A percentile compares a stretch with the other conserved stretches of the same genome.
These are phyloP conservation scores for Hypoxylon crocopeplum DNA, from an alignment of 495 filamentous ascomycete species.

Conservation along the genomic window DNA sequence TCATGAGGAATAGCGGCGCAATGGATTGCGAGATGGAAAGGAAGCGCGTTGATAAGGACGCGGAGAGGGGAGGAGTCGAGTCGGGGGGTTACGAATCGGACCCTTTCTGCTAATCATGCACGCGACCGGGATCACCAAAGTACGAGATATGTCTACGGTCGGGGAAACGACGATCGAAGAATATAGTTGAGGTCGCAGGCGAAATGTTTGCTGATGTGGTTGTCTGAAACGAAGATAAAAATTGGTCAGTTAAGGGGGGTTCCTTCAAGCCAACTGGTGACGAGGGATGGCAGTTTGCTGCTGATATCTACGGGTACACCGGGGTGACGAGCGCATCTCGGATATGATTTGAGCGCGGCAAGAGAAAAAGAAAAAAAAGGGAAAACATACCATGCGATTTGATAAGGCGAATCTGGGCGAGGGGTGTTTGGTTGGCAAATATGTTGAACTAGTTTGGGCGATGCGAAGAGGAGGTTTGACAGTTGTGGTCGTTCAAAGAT, in stretches of 20 bases:
- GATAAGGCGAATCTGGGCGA: constrained; percentile 8
- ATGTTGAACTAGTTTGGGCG: constrained; percentile 3
- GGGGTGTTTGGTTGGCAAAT: constrained; percentile 31
- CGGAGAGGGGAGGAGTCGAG: constrained; percentile 33
- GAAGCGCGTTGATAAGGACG: constrained; percentile 50
- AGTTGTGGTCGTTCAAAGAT: constrained; percentile 24
- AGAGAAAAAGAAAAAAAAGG: constrained; percentile 10
- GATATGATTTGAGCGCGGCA: constrained; percentile 26
- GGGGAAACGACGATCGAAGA: constrained; percentile 11
- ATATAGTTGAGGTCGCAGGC: constrained; percentile 1
- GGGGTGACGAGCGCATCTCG: constrained; percentile 12
- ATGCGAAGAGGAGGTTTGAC: constrained; percentile 7
- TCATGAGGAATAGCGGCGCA: constrained; percentile 67
- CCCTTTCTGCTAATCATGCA: constrained; percentile 31
- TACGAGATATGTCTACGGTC: constrained; percentile 9
- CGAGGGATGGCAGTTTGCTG: constrained; percentile 19
- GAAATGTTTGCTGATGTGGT: constrained; percentile 21
- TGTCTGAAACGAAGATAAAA: constrained; percentile 21
- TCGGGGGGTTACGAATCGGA: constrained; percentile 25
- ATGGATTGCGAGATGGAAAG: constrained; percentile 39
- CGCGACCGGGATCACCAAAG: constrained; percentile 24
- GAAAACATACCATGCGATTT: constrained; percentile 34
- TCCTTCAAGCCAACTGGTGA: not conserved
- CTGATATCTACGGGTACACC: constrained; percentile 21
- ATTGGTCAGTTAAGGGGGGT: constrained; percentile 28